Evolutionary conservation across 176 grass and related monocot species (phyloP), one percentile per base, ranked within the genome.

Genomic region (Raddia guianensis): DNA sequence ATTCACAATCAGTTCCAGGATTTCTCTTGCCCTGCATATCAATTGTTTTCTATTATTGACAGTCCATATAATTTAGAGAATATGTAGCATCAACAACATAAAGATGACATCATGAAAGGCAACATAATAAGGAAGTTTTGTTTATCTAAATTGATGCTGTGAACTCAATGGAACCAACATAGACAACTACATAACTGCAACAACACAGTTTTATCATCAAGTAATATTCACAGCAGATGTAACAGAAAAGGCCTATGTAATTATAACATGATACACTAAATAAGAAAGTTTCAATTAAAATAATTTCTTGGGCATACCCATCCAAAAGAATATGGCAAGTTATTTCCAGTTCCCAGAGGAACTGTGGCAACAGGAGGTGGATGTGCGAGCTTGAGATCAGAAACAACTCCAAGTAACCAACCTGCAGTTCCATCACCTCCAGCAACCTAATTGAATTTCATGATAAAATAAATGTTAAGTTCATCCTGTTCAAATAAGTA

Each of bases 301-400:
- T 78, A 76, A 34, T 49, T 86, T 80, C 10, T 68, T 63, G 57
- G 43, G 86, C 88, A 79, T 91, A 99, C 96, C 96, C 96, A 99
- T 73, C 96, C 96, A 86, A 99, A 92, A 69, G 96, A 99, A 91
- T 84, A 99, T 19, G 90, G 92, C 83, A 99, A 74, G 63, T 99
- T 99, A 90, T 99, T 99, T 90, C 96, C 96, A 84, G 96, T 99
- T 80, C 96, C 96, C 40, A 99, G 62, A 69, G 96, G 96, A 81
- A 93, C 83, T 70, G 96, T 95, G 80, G 88, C 90, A 85, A 93
- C 55, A 16, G 96, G 90, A 82, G 93, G 96, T 84, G 96, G 86
- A 73, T 86, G 75, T 84, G 13, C 75, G 78, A 95, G 82, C 79
- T 95, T 95, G 77, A 99, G 90, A 91, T 99, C 90, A 86, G 78